These are phyloP conservation scores for Schizochytrium sp. DNA, from an alignment of 108 stramenopile species.

Conservation along the genomic window DNA sequence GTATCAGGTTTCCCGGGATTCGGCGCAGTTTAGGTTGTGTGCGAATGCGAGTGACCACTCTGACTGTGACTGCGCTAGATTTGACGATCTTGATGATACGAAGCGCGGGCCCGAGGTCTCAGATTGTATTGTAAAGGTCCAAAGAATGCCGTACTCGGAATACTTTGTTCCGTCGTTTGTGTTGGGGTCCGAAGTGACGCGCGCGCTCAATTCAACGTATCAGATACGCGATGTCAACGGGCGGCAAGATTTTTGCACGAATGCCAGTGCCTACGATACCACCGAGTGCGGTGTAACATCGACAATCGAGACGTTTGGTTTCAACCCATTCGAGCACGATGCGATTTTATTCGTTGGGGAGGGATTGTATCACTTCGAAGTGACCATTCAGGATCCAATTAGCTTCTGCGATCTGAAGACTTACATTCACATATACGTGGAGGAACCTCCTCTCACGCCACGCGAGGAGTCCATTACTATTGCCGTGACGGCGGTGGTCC, in stretches of 20 bases:
- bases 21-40: background rate
- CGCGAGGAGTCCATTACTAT: background rate
- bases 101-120: background rate
- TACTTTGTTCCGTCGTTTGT: background rate
- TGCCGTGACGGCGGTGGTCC: background rate
- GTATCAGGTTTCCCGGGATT: background rate
- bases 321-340: background rate
- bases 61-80: background rate
- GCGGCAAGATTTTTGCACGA: background rate
- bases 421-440: background rate
- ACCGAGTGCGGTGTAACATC: background rate
- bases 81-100: background rate
- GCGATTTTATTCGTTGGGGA: background rate
- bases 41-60: background rate
- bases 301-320: background rate
- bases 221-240: background rate
- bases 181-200: no score
- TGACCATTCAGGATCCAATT: background rate
- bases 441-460: background rate
- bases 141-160: background rate
- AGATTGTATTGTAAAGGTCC: background rate
- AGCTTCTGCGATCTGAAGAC: constrained; percentile 7
- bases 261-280: background rate
- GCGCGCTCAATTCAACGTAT: background rate
- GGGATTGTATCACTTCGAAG: background rate